Conservation (phyloP, 192 early-diverging fungal species). For the Entomortierella lignicola region DNA sequence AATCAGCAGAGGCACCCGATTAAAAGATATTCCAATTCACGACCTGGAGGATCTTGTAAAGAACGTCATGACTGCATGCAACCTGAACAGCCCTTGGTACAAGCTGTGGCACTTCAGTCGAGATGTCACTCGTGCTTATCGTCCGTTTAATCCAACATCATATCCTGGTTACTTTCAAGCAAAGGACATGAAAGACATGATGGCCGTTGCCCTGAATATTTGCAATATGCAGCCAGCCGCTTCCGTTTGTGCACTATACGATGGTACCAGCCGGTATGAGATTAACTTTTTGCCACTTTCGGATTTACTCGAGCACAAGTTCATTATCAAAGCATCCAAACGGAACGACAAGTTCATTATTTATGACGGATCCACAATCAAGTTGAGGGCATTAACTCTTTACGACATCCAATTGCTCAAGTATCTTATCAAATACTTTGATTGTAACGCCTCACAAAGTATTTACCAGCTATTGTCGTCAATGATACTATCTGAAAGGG, state of each 20-base stretch:
- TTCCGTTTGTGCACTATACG: not conserved
- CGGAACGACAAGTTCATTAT: slow-evolving; percentile 9
- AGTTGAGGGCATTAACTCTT: slow-evolving; percentile 8
- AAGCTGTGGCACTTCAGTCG: slow-evolving; percentile 13
- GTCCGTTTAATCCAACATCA: slow-evolving; percentile 7
- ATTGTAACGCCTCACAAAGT: slow-evolving; percentile 1
- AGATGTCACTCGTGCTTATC: slow-evolving; percentile 1
- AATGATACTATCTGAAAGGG: slow-evolving; percentile 14
- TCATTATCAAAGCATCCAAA: not conserved
- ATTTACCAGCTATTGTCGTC: slow-evolving; percentile 12
- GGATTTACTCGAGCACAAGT: slow-evolving; percentile 13
- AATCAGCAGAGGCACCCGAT: not conserved
- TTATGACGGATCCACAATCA: slow-evolving; percentile 3
- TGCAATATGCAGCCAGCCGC: not conserved
- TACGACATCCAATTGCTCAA: slow-evolving; percentile 19
- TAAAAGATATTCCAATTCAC: not conserved
- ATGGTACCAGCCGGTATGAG: not conserved
- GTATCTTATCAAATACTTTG: slow-evolving; percentile 16
- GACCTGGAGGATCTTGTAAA: not conserved
- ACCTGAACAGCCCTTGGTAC: slow-evolving; percentile 9
- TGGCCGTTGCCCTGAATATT: slow-evolving; percentile 4
- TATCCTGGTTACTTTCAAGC: slow-evolving; percentile 15
- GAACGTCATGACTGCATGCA: slow-evolving; percentile 8
- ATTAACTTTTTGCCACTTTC: slow-evolving; percentile 1
- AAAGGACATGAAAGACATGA: slow-evolving; percentile 9